Evolutionary conservation across 768 basidiomycete genomes (phyloP), one percentile per base, ranked within the genome.

Genomic region (Hydnomerulius pinastri): DNA sequence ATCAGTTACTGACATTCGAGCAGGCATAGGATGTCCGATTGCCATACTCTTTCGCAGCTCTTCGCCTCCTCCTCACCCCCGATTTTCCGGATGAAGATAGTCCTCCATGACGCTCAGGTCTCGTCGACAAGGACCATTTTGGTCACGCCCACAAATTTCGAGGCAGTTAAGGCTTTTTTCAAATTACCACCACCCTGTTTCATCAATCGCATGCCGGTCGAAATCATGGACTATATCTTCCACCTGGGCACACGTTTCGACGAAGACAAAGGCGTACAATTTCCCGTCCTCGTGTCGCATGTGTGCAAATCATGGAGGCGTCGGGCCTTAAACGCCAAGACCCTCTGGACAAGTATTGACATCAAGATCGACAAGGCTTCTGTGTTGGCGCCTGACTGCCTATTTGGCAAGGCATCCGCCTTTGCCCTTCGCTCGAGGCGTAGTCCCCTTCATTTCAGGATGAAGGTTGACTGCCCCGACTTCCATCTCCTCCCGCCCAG

Each of bases 281-380:
- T 48, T 30, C 42, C 51, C 1, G 70, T 79, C n/a, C 18, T 59
- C 11, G 50, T 75, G 13, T 72, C 72, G 32, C 76, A 77, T 48
- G 74, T 79, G 33, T 77, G 70, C n/a, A 48, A 48, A 15, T 63
- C 60, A 41, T 79, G 77, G 75, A 68, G 77, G 39, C 59, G 57
- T 3, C 55, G 71, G 13, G 74, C 73, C 1, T 45, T 74, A 21
- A 55, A 58, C 12, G 71, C 67, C 5, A 70, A 73, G 2, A 43
- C 56, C 4, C 63, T 80, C 6, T 80, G 78, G 77, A 24, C 55
- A 4, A 45, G 39, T 6, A 48, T 56, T 20, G 69, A 51, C 39
- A 66, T 62, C 27, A 25, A n/a, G 17, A 6, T 6, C 35, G 21
- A 25, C 15, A 15, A 28, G 27, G 18, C 18, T 11, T 35, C 25